Evolutionary conservation across 345 rosid genomes (phyloP).

Genomic region (Dipteronia sinensis): DNA sequence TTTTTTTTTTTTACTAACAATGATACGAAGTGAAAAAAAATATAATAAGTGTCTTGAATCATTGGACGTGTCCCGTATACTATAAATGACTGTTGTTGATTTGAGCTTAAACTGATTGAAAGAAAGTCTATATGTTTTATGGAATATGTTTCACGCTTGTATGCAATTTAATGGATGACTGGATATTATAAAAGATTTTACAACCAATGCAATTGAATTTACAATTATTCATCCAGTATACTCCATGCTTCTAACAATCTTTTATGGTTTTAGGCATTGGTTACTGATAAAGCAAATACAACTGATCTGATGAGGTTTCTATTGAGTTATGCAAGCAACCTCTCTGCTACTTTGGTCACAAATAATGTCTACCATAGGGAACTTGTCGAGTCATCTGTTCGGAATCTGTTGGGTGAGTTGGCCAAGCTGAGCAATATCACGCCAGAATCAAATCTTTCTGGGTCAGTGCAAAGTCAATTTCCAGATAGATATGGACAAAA

Average conservation of each 20-base stretch:
- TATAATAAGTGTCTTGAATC: not conserved
- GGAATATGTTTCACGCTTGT: not conserved
- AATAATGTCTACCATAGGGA: constrained; percentile 36
- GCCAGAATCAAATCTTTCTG: constrained; percentile 31
- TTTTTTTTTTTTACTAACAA: not conserved
- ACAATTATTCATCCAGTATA: not conserved
- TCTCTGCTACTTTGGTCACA: constrained; percentile 32
- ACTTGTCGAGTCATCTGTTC: constrained; percentile 56
- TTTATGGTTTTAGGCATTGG: constrained; percentile 39
- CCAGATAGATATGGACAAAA: constrained; percentile 45
- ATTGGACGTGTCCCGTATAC: not conserved
- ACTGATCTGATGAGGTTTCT: constrained; percentile 81
- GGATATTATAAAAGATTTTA: not conserved
- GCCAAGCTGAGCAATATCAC: constrained; percentile 43
- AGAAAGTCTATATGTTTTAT: not conserved
- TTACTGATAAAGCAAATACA: constrained; percentile 47
- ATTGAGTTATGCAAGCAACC: constrained; percentile 62
- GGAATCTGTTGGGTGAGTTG: constrained; percentile 61
- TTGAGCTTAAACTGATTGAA: not conserved
- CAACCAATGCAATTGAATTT: not conserved
- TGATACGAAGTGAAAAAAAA: not conserved
- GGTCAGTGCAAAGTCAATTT: constrained; percentile 38
- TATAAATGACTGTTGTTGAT: not conserved
- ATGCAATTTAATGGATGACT: not conserved
- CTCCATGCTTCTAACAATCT: not conserved